Evolutionary conservation across 192 early-diverging fungal genomes (phyloP).

Genomic region (Mortierella claussenii): DNA sequence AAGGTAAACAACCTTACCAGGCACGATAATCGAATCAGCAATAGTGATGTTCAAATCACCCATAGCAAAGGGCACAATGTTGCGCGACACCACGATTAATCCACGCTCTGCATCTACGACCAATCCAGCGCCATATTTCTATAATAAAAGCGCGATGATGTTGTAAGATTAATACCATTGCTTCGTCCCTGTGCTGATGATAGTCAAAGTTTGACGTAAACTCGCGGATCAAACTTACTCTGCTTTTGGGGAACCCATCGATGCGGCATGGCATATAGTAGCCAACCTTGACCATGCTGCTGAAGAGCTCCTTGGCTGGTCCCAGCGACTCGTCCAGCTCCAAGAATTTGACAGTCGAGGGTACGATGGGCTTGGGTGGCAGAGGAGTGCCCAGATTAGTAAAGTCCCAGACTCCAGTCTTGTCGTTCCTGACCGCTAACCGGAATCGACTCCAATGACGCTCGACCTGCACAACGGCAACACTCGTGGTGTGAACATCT

Average conservation of each 20-base stretch:
- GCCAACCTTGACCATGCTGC: constrained; percentile 74
- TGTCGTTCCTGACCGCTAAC: constrained; percentile 77
- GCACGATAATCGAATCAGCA: constrained; percentile 86
- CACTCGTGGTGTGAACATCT: constrained; percentile 78
- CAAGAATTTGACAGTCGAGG: constrained; percentile 72
- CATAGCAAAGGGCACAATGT: constrained; percentile 79
- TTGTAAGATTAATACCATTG: no score
- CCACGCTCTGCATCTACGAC: constrained; percentile 84
- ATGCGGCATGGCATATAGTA: constrained; percentile 79
- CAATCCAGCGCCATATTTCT: constrained; percentile 77
- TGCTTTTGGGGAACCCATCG: constrained; percentile 76
- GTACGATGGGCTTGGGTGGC: constrained; percentile 67
- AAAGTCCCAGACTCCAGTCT: constrained; percentile 80
- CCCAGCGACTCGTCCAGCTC: constrained; percentile 73
- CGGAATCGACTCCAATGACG: constrained; percentile 81
- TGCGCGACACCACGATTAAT: constrained; percentile 83
- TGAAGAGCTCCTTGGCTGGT: constrained; percentile 71
- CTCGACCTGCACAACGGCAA: constrained; percentile 76
- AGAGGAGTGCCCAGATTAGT: constrained; percentile 70
- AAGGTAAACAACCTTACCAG: constrained; percentile 80
- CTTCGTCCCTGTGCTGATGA: no score
- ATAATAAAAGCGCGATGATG: no score
- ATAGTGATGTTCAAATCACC: constrained; percentile 85
- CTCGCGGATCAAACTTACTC: constrained; percentile 60
- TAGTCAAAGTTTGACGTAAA: no score